Evolutionary conservation across 2,329 filamentous ascomycete genomes (phyloP), one percentile per base, ranked within the genome.

Genomic region (Cercospora sp.): DNA sequence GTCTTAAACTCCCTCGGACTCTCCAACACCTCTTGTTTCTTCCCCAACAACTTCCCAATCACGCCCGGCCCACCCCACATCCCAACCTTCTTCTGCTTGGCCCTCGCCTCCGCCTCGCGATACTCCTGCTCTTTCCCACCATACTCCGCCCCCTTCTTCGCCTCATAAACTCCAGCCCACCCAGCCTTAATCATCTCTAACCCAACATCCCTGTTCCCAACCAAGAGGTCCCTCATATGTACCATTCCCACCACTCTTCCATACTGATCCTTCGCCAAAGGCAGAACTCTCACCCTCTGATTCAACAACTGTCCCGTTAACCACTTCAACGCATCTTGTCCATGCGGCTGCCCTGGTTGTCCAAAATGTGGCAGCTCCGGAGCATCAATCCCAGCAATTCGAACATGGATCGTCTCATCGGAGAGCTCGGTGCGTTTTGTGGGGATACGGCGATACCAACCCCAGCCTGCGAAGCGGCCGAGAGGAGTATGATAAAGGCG

Each of bases 291-390:
- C 65, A 99, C 91, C 66, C 90, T 89, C 37, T 88, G 88, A 68
- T 90, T 85, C 24, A 88, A 81, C 9, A 98, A 83, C 78, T 93
- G 92, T 5, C 81, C 81, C 16, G 86, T 88, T n/a, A 99, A 86
- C 89, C 92, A 98, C 18, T 87, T 82, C 63, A 94, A 84, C 7
- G 95, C 93, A 80, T 98, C 94, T 68, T 88, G 85, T 3, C 92
- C 86, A 78, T 89, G 93, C 0, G 94, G 94, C 80, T 99, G 95
- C 9, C 90, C 91, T 28, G 92, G 90, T 61, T 89, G 88, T 64
- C 96, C 96, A 80, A 97, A 99, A 80, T 99, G 95, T 8, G 94
- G 90, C 66, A 91, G 85, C 81, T 99, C 95, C 1, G 95, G 95
- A 10, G 96, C 95, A 80, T 99, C 95, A 65, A 99, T 83, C 61